Percentiles rank a stretch among this genome's conserved stretches.
Evolutionary conservation across 148 eudicot species (phyloP).

Genomic region (Fallopia convolvulus): DNA sequence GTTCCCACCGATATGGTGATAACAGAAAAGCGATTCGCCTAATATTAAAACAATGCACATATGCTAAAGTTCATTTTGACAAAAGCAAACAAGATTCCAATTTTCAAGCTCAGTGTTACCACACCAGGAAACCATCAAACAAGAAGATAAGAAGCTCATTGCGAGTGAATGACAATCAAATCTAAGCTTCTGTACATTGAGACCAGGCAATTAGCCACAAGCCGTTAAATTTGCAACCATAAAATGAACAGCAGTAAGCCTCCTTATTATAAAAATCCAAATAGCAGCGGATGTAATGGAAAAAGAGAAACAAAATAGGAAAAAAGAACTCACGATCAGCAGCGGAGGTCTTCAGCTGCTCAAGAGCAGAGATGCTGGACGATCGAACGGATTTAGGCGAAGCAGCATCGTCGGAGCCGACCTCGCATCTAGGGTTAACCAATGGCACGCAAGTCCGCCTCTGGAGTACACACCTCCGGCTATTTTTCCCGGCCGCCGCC

Average conservation of each 20-base stretch:
- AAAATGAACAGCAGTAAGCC: not conserved
- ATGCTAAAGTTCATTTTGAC: not conserved
- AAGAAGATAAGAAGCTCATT: not conserved
- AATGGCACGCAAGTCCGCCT: conserved; percentile 20
- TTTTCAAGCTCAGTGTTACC: not conserved
- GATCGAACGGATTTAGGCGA: conserved; percentile 14
- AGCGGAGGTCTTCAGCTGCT: conserved; percentile 40
- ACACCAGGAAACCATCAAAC: not conserved
- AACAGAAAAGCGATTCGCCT: not conserved
- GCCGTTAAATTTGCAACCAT: not conserved
- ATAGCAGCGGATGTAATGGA: not conserved
- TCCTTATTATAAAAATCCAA: not conserved
- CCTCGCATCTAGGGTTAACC: conserved; percentile 32
- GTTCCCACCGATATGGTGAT: not conserved
- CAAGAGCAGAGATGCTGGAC: conserved; percentile 36
- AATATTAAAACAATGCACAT: not conserved
- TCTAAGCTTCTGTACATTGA: not conserved
- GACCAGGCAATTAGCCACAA: not conserved
- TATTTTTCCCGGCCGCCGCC: conserved; percentile 11
- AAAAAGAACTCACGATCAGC: conserved; percentile 29
- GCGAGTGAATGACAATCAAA: not conserved
- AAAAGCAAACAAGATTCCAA: not conserved
- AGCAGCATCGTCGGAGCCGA: conserved; percentile 20
- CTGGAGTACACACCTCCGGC: conserved; percentile 5
- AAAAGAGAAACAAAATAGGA: not conserved